Conservation (phyloP, 352 stramenopile species). For the Globisporangium yorkense region DNA sequence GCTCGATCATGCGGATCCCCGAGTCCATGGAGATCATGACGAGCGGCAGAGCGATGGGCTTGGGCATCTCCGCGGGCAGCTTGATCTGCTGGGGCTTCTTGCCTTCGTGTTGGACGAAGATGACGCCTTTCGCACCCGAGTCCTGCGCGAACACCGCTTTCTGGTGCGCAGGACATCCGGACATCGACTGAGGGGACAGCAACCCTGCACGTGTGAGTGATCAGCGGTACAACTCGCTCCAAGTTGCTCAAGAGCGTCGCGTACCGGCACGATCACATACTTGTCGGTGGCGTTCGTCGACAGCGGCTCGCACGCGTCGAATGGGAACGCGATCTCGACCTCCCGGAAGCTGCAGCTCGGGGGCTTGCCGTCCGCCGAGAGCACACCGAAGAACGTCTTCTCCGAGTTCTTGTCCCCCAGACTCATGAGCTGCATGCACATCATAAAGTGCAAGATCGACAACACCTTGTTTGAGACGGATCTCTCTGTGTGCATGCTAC, state of each 20-base stretch:
- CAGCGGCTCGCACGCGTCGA: constrained; percentile 48
- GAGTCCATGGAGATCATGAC: constrained; percentile 69
- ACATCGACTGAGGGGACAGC: constrained; percentile 7
- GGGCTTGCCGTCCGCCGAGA: constrained; percentile 45
- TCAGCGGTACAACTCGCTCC: not conserved
- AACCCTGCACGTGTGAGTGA: not conserved
- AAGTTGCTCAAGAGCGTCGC: not conserved
- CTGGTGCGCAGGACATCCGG: constrained; percentile 55
- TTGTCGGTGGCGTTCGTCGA: constrained; percentile 34
- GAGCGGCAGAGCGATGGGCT: constrained; percentile 40
- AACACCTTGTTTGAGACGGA: not conserved
- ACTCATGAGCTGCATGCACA: constrained; percentile 34
- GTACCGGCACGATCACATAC: constrained; percentile 59
- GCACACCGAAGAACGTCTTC: constrained; percentile 42
- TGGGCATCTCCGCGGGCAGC: constrained; percentile 31
- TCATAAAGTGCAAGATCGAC: not conserved
- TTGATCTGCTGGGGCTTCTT: constrained; percentile 53
- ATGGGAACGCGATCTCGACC: constrained; percentile 42
- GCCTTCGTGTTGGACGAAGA: constrained; percentile 51
- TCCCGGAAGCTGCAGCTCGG: constrained; percentile 51
- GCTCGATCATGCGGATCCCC: constrained; percentile 36
- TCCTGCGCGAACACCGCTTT: constrained; percentile 56
- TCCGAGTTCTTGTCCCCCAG: constrained; percentile 35
- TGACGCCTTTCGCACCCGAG: constrained; percentile 46
- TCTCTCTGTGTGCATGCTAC: not conserved